Conservation (phyloP, 352 stramenopile species). For the Pseudoperonospora humuli region DNA sequence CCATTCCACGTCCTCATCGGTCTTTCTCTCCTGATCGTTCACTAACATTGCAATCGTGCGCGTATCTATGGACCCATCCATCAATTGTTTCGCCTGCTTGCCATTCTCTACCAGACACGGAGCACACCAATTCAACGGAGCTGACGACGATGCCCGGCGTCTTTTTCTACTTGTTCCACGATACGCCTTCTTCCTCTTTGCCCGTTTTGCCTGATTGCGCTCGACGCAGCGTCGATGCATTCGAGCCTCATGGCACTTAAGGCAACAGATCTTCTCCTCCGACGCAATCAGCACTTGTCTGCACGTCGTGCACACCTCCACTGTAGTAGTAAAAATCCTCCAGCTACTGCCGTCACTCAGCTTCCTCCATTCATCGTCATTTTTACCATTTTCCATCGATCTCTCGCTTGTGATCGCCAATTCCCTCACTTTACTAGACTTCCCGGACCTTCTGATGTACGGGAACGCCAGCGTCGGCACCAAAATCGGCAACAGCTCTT, state of each 20-base stretch:
- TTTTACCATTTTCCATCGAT: neutral
- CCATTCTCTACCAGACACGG: constrained; percentile 12
- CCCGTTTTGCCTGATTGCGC: neutral
- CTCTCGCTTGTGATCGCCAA: neutral
- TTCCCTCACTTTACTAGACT: neutral
- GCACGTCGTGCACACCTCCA: constrained; percentile 53
- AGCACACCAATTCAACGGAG: constrained; percentile 15
- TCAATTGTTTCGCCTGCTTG: constrained; percentile 5
- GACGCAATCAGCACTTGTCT: constrained; percentile 42
- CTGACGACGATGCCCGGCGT: constrained; percentile 6
- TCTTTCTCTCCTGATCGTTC: constrained; percentile 4
- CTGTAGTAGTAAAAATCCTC: constrained; percentile 28
- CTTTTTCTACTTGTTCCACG: constrained; percentile 18
- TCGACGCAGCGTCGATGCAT: constrained; percentile 33
- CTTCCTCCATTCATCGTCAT: constrained; percentile 1
- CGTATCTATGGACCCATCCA: constrained; percentile 25
- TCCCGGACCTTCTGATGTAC: constrained; percentile 9
- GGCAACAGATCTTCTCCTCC: constrained; percentile 25
- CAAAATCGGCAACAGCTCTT: constrained; percentile 11
- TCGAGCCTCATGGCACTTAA: constrained; percentile 19
- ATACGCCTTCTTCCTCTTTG: constrained; percentile 13
- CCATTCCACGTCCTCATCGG: constrained; percentile 21
- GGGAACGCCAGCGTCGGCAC: constrained; percentile 23
- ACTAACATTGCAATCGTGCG: constrained; percentile 38
- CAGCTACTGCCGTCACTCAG: constrained; percentile 12